Conservation (phyloP, 2,329 filamentous ascomycete genomes). For the Colletotrichum destructivum region DNA sequence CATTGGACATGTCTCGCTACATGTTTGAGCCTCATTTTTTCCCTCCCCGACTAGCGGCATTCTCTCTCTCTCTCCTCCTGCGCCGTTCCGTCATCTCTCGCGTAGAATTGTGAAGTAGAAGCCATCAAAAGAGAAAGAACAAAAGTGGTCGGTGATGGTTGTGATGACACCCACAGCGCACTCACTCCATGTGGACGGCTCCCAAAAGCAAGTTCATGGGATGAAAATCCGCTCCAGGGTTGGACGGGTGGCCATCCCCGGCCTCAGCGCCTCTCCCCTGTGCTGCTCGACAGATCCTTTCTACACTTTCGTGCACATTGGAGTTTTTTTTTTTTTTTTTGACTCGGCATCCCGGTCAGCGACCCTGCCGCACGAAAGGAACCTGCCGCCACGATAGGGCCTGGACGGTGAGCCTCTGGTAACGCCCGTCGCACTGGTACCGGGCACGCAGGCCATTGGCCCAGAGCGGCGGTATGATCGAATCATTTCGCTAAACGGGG, state of each 20-base stretch:
- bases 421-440: constrained; percentile 37
- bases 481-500: not conserved
- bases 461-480: constrained; percentile 16
- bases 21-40: constrained; percentile 37
- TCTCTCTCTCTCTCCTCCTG: not conserved
- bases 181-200: constrained; percentile 13
- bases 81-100: constrained; percentile 23
- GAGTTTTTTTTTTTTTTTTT: not conserved
- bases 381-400: not conserved
- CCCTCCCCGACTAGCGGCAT: constrained; percentile 7
- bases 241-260: constrained; percentile 19
- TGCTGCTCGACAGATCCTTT: constrained; percentile 44
- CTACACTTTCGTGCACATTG: constrained; percentile 29
- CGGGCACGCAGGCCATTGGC: constrained; percentile 23
- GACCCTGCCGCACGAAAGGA: constrained; percentile 20
- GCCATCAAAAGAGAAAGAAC: not conserved
- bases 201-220: constrained; percentile 38
- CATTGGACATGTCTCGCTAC: constrained; percentile 12
- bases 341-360: constrained; percentile 24
- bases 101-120: not conserved
- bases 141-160: not conserved
- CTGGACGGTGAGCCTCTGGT: constrained; percentile 21
- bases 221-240: constrained; percentile 23
- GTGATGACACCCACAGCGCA: not conserved
- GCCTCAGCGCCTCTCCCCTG: constrained; percentile 19